Base-by-base conservation (phyloP, 805 yeast species). In the Metschnikowia continentalis region DNA sequence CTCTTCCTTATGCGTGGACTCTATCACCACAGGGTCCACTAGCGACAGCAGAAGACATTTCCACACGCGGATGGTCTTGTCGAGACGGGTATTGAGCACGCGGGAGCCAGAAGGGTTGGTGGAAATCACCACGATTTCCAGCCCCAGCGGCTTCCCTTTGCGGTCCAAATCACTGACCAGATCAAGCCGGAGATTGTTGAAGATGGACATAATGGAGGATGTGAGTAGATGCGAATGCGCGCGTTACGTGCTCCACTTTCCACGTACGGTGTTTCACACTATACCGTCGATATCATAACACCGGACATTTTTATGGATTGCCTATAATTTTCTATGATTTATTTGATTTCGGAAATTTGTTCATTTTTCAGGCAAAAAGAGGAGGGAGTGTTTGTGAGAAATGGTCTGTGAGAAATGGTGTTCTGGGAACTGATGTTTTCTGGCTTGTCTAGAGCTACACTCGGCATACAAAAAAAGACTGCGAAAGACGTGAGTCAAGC, bases 71-170 rank as follows among this genome's bases (percentile, higher is more conserved):
- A 79, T 48, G 3, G 77, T 65, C 45, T 57, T 60, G 60, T 79
- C 83, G 13, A 72, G 69, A 35, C 80, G 68, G 17, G 78, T 61
- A 42, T 68, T 67, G 11, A 75, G 76, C 26, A 78, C 55, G 15
- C 74, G 61, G 3, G 76, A 62, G 0, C 81, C 82, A 1, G 73
- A 64, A 8, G 57, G 52, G 54, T 78, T 77, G 62, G 76, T 64
- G 45, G 70, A 67, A 4, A 78, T 36, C 3, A 65, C 52, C 14
- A 71, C 64, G 17, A 76, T 68, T 43, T 73, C 76, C 5, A 74
- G 46, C n/a, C 26, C 45, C 48, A 45, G 46, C 37, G 45, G 53
- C 39, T 43, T 55, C 6, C 58, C 59, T 8, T 42, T 35, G 23
- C 53, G 52, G 33, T 51, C 59, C n/a, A 49, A 20, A 35, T 57